Conservation (phyloP, 2,329 filamentous ascomycete genomes). For the Alternaria sp. region DNA sequence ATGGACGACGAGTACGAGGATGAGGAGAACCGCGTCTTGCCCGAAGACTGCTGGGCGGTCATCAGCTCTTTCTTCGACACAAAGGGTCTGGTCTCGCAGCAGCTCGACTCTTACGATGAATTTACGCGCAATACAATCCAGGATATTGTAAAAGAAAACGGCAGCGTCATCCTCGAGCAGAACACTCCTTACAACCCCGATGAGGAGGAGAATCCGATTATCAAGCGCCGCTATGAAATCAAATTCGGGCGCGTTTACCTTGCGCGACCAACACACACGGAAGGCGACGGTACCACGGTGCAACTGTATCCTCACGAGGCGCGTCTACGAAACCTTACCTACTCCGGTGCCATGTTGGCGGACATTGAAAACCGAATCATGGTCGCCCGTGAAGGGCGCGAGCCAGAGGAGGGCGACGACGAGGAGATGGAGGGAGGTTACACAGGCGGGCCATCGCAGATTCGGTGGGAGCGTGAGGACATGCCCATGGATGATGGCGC, state of each 20-base stretch:
- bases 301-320: slow-evolving; percentile 94
- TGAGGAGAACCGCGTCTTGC: slow-evolving; percentile 75
- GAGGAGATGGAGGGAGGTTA: slow-evolving; percentile 52
- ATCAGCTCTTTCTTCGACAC: slow-evolving; percentile 96
- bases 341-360: slow-evolving; percentile 89
- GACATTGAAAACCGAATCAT: slow-evolving; percentile 86
- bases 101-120: slow-evolving; percentile 98
- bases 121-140: slow-evolving; percentile 95
- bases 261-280: slow-evolving; percentile 88
- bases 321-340: slow-evolving; percentile 93
- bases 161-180: slow-evolving; percentile 90
- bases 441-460: slow-evolving; percentile 45
- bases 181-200: slow-evolving; percentile 80
- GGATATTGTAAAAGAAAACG: slow-evolving; percentile 91
- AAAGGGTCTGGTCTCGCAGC: slow-evolving; percentile 95
- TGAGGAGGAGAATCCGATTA: slow-evolving; percentile 74
- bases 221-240: slow-evolving; percentile 92
- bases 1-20: slow-evolving; percentile 68
- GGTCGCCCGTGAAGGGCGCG: slow-evolving; percentile 78
- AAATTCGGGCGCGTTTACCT: slow-evolving; percentile 92
- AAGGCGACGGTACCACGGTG: slow-evolving; percentile 88
- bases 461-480: slow-evolving; percentile 61
- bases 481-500: slow-evolving; percentile 58
- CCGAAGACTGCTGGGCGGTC: slow-evolving; percentile 98
- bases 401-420: slow-evolving; percentile 72